A percentile compares a stretch with the other conserved stretches of the same genome.
phyloP scores from a whole-genome alignment of 495 filamentous ascomycete genomes.

The Penicillium herquei region DNA sequence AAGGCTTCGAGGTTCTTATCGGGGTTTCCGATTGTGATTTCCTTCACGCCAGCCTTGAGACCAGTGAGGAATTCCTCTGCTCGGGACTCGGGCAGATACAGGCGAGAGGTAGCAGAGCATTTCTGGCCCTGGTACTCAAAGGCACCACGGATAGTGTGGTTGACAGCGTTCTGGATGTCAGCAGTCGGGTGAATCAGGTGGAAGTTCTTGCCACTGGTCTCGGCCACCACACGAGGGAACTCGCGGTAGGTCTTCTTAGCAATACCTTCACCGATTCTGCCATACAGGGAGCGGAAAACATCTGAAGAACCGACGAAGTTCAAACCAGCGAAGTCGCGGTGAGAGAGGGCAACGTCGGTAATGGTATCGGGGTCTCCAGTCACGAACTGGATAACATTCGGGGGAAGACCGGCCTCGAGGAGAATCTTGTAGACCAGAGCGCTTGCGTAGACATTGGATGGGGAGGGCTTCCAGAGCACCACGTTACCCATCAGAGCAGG shows the following conservation, averaged over 20 bases:
- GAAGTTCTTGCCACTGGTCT: conserved; percentile 93
- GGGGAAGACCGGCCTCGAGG: conserved; percentile 81
- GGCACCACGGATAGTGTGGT: conserved; percentile 79
- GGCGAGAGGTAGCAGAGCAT: conserved; percentile 76
- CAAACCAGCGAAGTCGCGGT: conserved; percentile 70
- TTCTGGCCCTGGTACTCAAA: conserved; percentile 94
- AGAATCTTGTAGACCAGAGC: conserved; percentile 77
- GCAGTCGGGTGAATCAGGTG: conserved; percentile 76
- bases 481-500: conserved; percentile 84
- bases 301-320: conserved; percentile 81
- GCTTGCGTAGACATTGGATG: conserved; percentile 71
- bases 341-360: conserved; percentile 63
- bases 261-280: conserved; percentile 66
- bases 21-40: conserved; percentile 56
- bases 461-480: conserved; percentile 86
- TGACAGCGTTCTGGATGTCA: conserved; percentile 70
- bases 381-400: conserved; percentile 79
- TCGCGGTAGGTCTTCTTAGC: conserved; percentile 65
- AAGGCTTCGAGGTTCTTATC: conserved; percentile 61
- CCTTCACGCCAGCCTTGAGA: conserved; percentile 43
- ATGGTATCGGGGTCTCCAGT: conserved; percentile 75
- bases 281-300: conserved; percentile 76
- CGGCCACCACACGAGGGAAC: conserved; percentile 80
- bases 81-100: conserved; percentile 68
- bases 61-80: conserved; percentile 58